Evolutionary conservation across 2,329 filamentous ascomycete species (phyloP).

Genomic region (Dactylellina sp.): DNA sequence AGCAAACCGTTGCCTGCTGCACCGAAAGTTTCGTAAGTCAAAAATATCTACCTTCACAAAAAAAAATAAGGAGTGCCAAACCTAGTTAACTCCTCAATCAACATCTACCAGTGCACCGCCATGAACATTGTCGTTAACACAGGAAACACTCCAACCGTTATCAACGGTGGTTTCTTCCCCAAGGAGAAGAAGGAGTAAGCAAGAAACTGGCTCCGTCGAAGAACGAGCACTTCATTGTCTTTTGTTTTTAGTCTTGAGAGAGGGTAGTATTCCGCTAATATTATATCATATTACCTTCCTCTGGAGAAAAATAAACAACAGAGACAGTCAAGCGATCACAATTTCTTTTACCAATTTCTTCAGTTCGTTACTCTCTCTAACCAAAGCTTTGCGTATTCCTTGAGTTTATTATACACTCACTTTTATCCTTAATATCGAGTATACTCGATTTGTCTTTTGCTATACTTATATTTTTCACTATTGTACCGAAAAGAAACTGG

Average conservation of each 20-base stretch:
- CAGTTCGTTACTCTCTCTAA: constrained; percentile 34
- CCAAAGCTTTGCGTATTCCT: constrained; percentile 23
- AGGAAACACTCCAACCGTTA: constrained; percentile 28
- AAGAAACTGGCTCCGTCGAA: neutral
- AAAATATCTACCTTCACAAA: neutral
- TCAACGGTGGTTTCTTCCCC: constrained; percentile 38
- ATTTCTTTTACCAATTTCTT: neutral
- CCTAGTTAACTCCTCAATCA: neutral
- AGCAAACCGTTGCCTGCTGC: constrained; percentile 42
- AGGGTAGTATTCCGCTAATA: neutral
- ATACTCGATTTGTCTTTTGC: no score
- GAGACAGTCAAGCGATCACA: neutral
- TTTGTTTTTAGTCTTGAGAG: neutral
- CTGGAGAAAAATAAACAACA: neutral
- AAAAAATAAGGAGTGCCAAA: neutral
- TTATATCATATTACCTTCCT: neutral
- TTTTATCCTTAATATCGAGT: no score
- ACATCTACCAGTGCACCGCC: constrained; percentile 42
- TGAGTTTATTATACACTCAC: neutral
- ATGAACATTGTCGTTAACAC: constrained; percentile 50
- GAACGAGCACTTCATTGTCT: neutral
- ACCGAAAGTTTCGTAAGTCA: constrained; percentile 42
- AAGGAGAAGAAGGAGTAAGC: constrained; percentile 18
- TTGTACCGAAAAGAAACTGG: no score
- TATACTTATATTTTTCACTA: no score